Percentiles rank a stretch among this genome's conserved stretches.
phyloP scores from a whole-genome alignment of 768 basidiomycete species.

The Rhizopogon sp. region DNA sequence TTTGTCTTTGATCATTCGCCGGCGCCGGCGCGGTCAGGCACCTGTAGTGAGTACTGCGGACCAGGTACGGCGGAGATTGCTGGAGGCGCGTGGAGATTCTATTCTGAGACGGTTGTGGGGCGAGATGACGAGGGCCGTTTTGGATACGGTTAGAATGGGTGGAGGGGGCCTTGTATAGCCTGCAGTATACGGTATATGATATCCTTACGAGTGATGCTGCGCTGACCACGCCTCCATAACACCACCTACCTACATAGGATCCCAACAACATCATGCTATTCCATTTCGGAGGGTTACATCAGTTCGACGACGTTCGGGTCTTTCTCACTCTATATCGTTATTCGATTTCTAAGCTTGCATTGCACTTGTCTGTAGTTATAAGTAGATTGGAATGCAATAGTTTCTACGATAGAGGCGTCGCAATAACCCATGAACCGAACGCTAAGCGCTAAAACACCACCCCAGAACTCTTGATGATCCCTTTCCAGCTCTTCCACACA shows the following conservation, averaged over 20 bases:
- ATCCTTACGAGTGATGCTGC: no score
- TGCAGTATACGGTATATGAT: no score
- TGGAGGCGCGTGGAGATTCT: constrained; percentile 33
- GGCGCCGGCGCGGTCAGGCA: constrained; percentile 33
- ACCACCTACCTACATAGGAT: no score
- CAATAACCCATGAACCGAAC: no score
- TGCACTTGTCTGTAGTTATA: no score
- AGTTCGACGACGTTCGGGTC: not conserved
- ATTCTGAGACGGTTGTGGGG: constrained; percentile 41
- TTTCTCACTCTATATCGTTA: constrained; percentile 9
- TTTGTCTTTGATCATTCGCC: constrained; percentile 45
- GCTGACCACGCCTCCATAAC: no score
- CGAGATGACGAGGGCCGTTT: constrained; percentile 46
- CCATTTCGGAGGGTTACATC: not conserved
- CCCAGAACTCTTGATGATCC: constrained; percentile 67
- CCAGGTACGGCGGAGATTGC: constrained; percentile 51
- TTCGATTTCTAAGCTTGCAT: not conserved
- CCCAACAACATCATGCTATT: no score
- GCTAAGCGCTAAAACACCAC: constrained; percentile 17
- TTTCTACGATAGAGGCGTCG: no score
- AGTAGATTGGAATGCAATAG: no score
- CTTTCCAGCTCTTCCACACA: constrained; percentile 63
- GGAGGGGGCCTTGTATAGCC: constrained; percentile 64
- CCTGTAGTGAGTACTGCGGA: constrained; percentile 42
- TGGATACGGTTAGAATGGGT: constrained; percentile 71